Evolutionary conservation across 108 stramenopile genomes (phyloP).

Genomic region (Cyclotella baltica): DNA sequence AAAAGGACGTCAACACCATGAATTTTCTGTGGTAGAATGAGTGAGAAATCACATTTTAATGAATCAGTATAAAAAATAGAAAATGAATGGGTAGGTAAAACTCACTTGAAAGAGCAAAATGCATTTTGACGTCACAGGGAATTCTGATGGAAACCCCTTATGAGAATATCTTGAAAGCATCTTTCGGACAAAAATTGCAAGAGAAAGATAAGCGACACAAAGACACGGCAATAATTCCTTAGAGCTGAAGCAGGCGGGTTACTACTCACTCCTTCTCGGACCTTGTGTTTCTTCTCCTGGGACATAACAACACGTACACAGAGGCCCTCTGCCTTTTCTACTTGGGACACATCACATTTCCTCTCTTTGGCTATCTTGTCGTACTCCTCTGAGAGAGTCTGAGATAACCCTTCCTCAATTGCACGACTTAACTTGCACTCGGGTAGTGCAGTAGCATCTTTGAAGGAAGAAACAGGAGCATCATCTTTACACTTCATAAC

Average conservation of each 20-base stretch:
- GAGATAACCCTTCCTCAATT: constrained; percentile 63
- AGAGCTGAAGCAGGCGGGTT: too few relatives aligned
- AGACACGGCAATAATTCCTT: not conserved
- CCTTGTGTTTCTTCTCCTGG: constrained; percentile 71
- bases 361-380: constrained; percentile 55
- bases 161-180: constrained; percentile 72
- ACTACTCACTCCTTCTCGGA: constrained; percentile 84
- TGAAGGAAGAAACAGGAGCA: constrained; percentile 5
- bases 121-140: constrained; percentile 91
- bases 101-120: constrained; percentile 77
- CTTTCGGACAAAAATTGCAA: constrained; percentile 25
- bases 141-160: constrained; percentile 79
- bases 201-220: not conserved
- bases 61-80: not conserved
- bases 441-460: constrained; percentile 65
- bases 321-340: constrained; percentile 69
- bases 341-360: constrained; percentile 47
- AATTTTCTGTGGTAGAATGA: constrained; percentile 65
- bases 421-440: constrained; percentile 70
- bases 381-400: constrained; percentile 57
- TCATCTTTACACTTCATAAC: constrained; percentile 36
- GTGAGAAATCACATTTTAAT: not conserved
- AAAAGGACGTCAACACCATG: constrained; percentile 95
- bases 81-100: not conserved
- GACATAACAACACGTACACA: constrained; percentile 70